Conservation (phyloP, 2,329 filamentous ascomycete genomes). For the Lachnellula willkommii region DNA sequence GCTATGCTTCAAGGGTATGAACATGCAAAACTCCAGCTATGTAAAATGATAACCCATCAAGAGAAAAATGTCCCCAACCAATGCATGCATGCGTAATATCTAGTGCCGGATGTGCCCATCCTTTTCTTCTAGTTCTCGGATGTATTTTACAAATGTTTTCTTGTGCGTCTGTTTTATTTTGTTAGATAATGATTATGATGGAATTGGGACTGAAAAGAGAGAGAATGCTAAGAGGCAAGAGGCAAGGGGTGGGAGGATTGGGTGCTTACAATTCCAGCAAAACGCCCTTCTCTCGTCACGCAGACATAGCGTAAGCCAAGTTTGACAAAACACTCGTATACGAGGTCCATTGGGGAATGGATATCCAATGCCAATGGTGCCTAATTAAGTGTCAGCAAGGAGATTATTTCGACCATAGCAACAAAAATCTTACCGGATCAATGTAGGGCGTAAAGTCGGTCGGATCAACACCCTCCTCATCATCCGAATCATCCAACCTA, state of each 20-base stretch:
- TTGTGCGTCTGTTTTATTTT: conserved; percentile 65
- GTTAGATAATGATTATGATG: not conserved
- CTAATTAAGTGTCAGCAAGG: conserved; percentile 33
- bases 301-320: conserved; percentile 89
- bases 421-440: conserved; percentile 60
- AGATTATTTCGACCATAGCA: not conserved
- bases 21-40: too few species aligned
- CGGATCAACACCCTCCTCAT: conserved; percentile 52
- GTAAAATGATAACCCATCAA: too few species aligned
- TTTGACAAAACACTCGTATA: conserved; percentile 96
- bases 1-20: too few species aligned
- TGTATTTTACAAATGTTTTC: conserved; percentile 93
- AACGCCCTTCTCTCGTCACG: conserved; percentile 76
- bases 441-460: conserved; percentile 89
- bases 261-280: conserved; percentile 72
- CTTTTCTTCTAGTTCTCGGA: conserved; percentile 71
- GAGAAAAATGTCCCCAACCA: too few species aligned
- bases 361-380: conserved; percentile 86
- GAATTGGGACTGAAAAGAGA: too few species aligned
- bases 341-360: conserved; percentile 84
- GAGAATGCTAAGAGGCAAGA: not conserved
- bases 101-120: conserved; percentile 19
- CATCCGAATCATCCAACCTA: conserved; percentile 59
- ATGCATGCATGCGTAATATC: not conserved
- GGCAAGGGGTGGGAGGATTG: not conserved